These are phyloP conservation scores for Selaginella tamariscina DNA, from an alignment of 75 land plant species.

Conservation along the genomic window DNA sequence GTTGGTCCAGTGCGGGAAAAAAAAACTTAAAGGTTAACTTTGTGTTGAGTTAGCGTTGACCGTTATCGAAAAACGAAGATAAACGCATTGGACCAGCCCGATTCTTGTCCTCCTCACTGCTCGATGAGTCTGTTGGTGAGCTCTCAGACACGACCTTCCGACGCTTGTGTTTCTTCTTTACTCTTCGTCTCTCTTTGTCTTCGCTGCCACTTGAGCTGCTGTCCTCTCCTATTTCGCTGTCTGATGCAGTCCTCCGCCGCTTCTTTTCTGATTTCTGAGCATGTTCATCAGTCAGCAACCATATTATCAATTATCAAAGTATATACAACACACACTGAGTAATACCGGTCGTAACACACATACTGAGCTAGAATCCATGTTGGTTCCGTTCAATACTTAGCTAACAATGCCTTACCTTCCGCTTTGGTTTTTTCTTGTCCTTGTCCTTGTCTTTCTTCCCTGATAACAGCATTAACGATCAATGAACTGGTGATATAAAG, in stretches of 20 bases:
- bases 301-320: too few relatives aligned
- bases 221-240: conserved; percentile 13
- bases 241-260: conserved; percentile 18
- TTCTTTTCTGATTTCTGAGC: conserved; percentile 20
- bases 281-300: neutral
- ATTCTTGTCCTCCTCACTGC: conserved; percentile 17
- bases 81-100: conserved; percentile 19
- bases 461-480: neutral
- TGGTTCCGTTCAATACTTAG: neutral
- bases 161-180: conserved; percentile 17
- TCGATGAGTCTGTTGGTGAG: conserved; percentile 6
- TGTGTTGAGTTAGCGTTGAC: neutral
- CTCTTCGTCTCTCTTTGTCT: conserved; percentile 10
- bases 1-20: too few relatives aligned
- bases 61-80: conserved; percentile 22
- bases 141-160: conserved; percentile 17
- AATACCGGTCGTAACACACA: too few relatives aligned
- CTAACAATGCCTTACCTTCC: conserved; percentile 14
- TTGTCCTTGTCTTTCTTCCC: conserved; percentile 21
- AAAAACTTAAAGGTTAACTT: neutral
- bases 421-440: conserved; percentile 15
- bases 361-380: neutral
- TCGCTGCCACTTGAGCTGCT: conserved; percentile 16
- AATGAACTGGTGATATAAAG: neutral
- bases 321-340: too few relatives aligned